phyloP scores from a whole-genome alignment of 2,329 filamentous ascomycete genomes.

The Trichoderma citrinoviride region DNA sequence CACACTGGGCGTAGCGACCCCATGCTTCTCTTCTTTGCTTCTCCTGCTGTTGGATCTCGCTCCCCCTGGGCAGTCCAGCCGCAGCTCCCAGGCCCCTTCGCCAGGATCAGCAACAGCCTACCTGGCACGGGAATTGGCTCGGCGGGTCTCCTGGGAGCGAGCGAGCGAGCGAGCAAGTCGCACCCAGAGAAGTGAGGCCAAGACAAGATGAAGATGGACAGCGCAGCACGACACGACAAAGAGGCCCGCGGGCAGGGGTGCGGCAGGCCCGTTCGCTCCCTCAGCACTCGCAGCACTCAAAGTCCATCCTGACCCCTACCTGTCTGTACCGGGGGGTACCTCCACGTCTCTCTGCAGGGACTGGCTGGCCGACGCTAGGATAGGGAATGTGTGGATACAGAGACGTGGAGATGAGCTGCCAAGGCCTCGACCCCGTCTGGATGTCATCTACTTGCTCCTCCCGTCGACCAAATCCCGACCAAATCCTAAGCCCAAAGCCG shows the following conservation, averaged over 20 bases:
- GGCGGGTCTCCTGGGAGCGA: not conserved
- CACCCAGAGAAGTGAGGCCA: too few species aligned
- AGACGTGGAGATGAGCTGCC: slow-evolving; percentile 21
- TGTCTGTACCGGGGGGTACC: slow-evolving; percentile 18
- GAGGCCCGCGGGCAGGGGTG: not conserved
- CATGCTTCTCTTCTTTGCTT: slow-evolving; percentile 14
- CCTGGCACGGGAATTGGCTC: not conserved
- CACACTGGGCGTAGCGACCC: slow-evolving; percentile 14
- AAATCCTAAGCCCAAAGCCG: slow-evolving; percentile 20
- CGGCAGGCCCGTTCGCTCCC: not conserved
- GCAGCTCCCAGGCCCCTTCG: not conserved
- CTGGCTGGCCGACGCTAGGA: slow-evolving; percentile 22
- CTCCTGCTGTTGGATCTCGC: slow-evolving; percentile 15
- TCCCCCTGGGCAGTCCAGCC: slow-evolving; percentile 13
- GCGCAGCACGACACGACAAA: not conserved
- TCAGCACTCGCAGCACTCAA: slow-evolving; percentile 4
- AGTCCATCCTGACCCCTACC: slow-evolving; percentile 6
- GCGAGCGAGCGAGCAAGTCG: not conserved
- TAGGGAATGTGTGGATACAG: slow-evolving; percentile 18
- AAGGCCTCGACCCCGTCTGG: slow-evolving; percentile 22
- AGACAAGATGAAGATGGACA: too few species aligned
- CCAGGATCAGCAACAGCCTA: slow-evolving; percentile 1
- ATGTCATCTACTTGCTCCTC: slow-evolving; percentile 22
- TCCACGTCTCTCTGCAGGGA: slow-evolving; percentile 23
- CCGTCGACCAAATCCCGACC: slow-evolving; percentile 20